Conservation (phyloP, 129 eudicot species). For the Pittosporum tobira region DNA sequence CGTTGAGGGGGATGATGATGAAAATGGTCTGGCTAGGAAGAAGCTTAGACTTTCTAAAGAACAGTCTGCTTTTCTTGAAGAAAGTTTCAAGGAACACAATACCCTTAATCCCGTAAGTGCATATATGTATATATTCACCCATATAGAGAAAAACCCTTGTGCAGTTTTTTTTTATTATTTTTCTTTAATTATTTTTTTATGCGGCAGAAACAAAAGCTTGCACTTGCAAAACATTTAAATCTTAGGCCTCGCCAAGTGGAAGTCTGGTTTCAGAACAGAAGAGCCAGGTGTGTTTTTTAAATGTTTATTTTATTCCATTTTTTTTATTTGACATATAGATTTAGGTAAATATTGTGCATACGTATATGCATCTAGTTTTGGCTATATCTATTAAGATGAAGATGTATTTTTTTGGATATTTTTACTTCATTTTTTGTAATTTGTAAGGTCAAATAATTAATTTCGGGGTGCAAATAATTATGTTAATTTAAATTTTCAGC, state of each 20-base stretch:
- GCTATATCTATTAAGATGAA: too few relatives aligned
- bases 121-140: not conserved
- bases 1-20: constrained; percentile 65
- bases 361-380: too few relatives aligned
- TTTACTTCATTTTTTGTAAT: too few relatives aligned
- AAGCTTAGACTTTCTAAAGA: constrained; percentile 62
- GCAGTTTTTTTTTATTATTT: not conserved
- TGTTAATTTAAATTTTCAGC: too few relatives aligned
- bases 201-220: constrained; percentile 70
- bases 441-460: too few relatives aligned
- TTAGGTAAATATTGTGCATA: too few relatives aligned
- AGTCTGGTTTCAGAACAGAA: constrained; percentile 85
- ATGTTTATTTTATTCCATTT: not conserved
- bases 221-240: constrained; percentile 65
- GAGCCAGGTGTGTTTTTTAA: constrained; percentile 44
- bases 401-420: too few relatives aligned
- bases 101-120: constrained; percentile 66
- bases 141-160: not conserved
- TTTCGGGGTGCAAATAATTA: too few relatives aligned
- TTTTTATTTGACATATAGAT: too few relatives aligned
- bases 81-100: constrained; percentile 67
- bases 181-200: not conserved
- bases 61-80: constrained; percentile 83
- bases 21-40: constrained; percentile 42
- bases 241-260: constrained; percentile 81